Evolutionary conservation across 2,329 filamentous ascomycete genomes (phyloP).

Genomic region (Alternaria solani): DNA sequence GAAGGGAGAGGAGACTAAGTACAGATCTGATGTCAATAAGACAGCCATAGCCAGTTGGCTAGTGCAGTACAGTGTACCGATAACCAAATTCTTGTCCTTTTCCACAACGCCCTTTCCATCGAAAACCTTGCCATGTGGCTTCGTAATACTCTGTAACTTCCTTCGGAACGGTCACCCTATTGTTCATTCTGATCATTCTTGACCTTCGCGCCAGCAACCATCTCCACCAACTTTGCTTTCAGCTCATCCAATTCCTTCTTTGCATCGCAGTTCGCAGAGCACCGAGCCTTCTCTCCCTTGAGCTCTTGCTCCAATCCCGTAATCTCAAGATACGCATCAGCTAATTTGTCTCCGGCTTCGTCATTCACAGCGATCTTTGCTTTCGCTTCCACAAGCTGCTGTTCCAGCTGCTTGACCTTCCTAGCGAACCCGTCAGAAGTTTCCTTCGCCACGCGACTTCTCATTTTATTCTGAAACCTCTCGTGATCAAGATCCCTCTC

Average conservation of each 20-base stretch:
- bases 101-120: too few species aligned
- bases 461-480: too few species aligned
- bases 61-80: too few species aligned
- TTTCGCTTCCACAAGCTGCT: not conserved
- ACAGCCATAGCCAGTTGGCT: too few species aligned
- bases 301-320: not conserved
- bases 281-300: not conserved
- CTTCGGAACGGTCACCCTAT: not conserved
- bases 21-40: too few species aligned
- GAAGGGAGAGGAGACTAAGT: too few species aligned
- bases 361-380: not conserved
- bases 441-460: not conserved
- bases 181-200: not conserved
- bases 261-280: not conserved
- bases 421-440: not conserved
- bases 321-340: fast-evolving
- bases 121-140: too few species aligned
- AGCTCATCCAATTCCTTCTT: not conserved
- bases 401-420: not conserved
- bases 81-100: too few species aligned
- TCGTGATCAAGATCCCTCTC: too few species aligned
- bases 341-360: not conserved
- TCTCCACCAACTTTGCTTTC: not conserved
- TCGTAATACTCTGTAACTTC: too few species aligned
- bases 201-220: not conserved